Conservation (phyloP, 75 land plant genomes). For the Picea glauca region DNA sequence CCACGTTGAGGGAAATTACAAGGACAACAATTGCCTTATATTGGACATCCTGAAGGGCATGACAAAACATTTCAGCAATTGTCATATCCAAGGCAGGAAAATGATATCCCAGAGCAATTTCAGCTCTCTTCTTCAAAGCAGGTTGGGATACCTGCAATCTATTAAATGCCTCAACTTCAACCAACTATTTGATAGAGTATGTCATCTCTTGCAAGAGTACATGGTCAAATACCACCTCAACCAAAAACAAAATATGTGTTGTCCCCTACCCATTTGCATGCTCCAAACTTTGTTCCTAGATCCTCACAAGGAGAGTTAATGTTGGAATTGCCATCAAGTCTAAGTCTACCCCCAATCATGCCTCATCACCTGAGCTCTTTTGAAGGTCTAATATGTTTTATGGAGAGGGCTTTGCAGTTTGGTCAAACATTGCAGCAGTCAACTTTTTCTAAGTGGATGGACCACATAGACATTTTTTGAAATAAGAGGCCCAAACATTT, state of each 20-base stretch:
- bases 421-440: slow-evolving; percentile 7
- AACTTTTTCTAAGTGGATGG: slow-evolving; percentile 7
- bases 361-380: slow-evolving; percentile 14
- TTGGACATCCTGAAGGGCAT: slow-evolving; percentile 6
- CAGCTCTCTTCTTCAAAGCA: slow-evolving; percentile 7
- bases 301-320: slow-evolving; percentile 15
- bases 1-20: slow-evolving; percentile 14
- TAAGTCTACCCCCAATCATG: slow-evolving; percentile 13
- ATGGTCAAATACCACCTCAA: slow-evolving; percentile 14
- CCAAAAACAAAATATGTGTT: slow-evolving; percentile 7
- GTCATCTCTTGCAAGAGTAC: slow-evolving; percentile 25
- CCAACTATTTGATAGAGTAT: slow-evolving; percentile 11
- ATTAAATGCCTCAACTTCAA: slow-evolving; percentile 10
- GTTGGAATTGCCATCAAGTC: slow-evolving; percentile 10
- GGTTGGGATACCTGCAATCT: slow-evolving; percentile 4
- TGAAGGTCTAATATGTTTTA: slow-evolving; percentile 21
- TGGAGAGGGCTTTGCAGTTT: slow-evolving; percentile 12
- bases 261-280: slow-evolving; percentile 9
- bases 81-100: slow-evolving; percentile 1
- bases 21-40: slow-evolving; percentile 1
- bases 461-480: slow-evolving; percentile 11
- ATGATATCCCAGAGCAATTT: slow-evolving; percentile 7
- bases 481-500: slow-evolving; percentile 18
- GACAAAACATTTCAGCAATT: slow-evolving; percentile 7
- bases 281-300: slow-evolving; percentile 3